Evolutionary conservation across 129 eudicot genomes (phyloP).

Genomic region (Tagetes patula): DNA sequence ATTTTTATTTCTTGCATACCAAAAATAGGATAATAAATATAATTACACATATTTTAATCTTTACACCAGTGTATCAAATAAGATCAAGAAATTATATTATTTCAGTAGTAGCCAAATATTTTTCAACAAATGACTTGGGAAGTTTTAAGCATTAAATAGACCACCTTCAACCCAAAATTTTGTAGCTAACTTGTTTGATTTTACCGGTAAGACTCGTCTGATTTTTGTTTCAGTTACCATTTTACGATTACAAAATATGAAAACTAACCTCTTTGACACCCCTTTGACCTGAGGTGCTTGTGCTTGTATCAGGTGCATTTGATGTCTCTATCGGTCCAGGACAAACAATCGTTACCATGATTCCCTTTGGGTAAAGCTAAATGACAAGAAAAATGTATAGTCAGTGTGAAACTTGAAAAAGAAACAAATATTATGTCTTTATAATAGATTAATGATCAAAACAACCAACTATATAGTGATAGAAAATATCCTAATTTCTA

Average conservation of each 20-base stretch:
- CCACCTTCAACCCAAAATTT: not conserved
- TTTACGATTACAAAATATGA: conserved; percentile 5
- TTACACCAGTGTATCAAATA: not conserved
- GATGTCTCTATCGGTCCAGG: conserved; percentile 92
- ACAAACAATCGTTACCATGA: conserved; percentile 89
- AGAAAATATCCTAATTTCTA: not conserved
- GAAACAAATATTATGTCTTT: not conserved
- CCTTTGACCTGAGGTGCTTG: conserved; percentile 46
- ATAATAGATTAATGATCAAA: not conserved
- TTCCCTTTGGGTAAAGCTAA: conserved; percentile 79
- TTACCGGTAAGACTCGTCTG: not conserved
- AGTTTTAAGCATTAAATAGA: not conserved
- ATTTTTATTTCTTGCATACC: too few species aligned
- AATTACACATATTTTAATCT: too few species aligned
- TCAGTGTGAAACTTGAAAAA: not conserved
- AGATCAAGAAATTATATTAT: not conserved
- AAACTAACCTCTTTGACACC: conserved; percentile 54
- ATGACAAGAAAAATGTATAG: conserved; percentile 2
- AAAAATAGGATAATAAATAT: too few species aligned
- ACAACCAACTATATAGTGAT: not conserved
- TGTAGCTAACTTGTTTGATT: not conserved
- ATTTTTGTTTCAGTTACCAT: not conserved
- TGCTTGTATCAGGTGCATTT: conserved; percentile 50
- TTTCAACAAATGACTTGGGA: not conserved
- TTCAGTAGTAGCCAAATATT: not conserved